Base-by-base conservation (phyloP, 2,329 filamentous ascomycete species). In the Colletotrichum destructivum region DNA sequence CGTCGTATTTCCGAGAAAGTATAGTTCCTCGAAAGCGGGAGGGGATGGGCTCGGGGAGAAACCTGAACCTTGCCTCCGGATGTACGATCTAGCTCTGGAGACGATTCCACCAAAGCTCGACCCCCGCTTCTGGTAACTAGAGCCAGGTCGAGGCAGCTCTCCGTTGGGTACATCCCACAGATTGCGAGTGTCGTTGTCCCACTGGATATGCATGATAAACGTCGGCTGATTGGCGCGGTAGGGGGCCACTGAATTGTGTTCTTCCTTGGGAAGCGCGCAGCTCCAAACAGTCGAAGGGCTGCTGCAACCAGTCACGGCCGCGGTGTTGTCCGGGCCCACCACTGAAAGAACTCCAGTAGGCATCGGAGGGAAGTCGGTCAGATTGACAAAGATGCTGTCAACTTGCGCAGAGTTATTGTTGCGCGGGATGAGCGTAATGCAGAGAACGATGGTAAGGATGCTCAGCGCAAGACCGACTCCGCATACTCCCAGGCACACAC, bases 281-380 rank as follows among this genome's bases (percentile, higher is more conserved):
- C 93, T 97, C 95, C 95, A 98, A 66, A 96, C 81, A 0, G 93
- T 93, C 12, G 90, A 86, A 0, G 92, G 92, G 9, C 87, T 84
- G 4, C 95, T 90, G 75, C 95, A 98, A 8, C 88, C 89, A 26
- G 89, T 89, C 65, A 90, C 88, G n/a, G 89, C 83, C 2, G 87
- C 83, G 0, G 88, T 88, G 61, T 92, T 90, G 75, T 93, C 89
- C 0, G 94, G 90, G 6, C 92, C 92, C 18, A 93, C 89, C 18
- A 98, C 88, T 0, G 94, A 97, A 72, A 94, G 87, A 21, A 96
- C 88, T 0, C 95, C 96, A 0, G 93, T 96, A 2, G 94, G 94
- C 77, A 98, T 94, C 0, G 95, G 92, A 21, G 95, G 95, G 75
- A 94, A 98, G 62, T 91, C 91, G 1, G 95, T 97, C 73, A 97